Conservation (phyloP, 2,329 filamentous ascomycete genomes). For the Aspergillus proliferans region DNA sequence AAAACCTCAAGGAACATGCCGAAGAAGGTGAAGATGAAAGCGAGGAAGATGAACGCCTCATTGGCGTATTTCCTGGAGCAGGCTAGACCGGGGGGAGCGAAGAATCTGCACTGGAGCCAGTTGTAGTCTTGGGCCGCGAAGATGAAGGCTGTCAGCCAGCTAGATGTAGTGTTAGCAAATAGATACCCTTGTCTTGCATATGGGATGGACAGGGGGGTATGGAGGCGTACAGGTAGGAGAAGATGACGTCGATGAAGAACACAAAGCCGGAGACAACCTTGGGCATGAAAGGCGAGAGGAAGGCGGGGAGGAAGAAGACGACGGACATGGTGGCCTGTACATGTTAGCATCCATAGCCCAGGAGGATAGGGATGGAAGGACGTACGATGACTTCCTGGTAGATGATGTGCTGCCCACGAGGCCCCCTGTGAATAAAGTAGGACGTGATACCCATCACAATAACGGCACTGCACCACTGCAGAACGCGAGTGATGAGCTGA, state of each 20-base stretch:
- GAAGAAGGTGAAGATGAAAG: constrained; percentile 40
- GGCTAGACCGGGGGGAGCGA: constrained; percentile 25
- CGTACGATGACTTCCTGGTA: constrained; percentile 38
- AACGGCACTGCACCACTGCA: constrained; percentile 35
- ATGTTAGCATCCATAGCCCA: not conserved
- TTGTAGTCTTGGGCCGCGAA: constrained; percentile 44
- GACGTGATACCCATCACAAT: constrained; percentile 39
- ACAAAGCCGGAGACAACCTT: constrained; percentile 31
- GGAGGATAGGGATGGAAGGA: not conserved
- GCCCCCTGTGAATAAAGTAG: constrained; percentile 32
- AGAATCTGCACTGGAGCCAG: constrained; percentile 22
- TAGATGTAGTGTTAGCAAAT: constrained; percentile 9
- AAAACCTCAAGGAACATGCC: constrained; percentile 33
- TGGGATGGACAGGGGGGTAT: not conserved
- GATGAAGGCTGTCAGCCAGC: constrained; percentile 45
- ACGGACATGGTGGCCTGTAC: constrained; percentile 29
- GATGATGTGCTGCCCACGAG: constrained; percentile 28
- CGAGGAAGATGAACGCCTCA: constrained; percentile 41
- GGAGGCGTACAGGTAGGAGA: constrained; percentile 41
- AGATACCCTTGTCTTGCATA: not conserved
- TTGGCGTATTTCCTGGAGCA: constrained; percentile 37
- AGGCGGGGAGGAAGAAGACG: constrained; percentile 38
- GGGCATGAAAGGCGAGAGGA: constrained; percentile 37
- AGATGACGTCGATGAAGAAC: constrained; percentile 37
- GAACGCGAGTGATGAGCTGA: constrained; percentile 21